Evolutionary conservation across 148 eudicot species (phyloP), one percentile per base, ranked within the genome.

Genomic region (Nepenthes gracilis): DNA sequence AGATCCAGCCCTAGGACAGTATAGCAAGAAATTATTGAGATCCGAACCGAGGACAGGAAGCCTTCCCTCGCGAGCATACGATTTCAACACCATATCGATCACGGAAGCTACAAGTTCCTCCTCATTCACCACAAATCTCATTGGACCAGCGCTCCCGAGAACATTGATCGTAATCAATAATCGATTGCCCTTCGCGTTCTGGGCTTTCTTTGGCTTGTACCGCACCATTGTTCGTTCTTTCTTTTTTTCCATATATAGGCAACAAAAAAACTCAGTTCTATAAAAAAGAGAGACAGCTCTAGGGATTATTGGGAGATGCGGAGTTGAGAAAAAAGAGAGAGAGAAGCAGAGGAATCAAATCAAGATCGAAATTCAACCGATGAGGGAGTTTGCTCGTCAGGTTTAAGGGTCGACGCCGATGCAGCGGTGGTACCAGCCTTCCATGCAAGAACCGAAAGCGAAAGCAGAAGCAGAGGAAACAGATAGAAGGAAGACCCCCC

Each of bases 361-460:
- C 48, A 49, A 11, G 11, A 49, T 49, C 10, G 15, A 49, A 49
- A 11, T 23, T 23, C 23, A 23, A 23, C 23, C 23, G 23, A 23
- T 23, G 15, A 49, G 12, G 0, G 53, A 49, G 6, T 5, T 10
- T 49, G 45, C 4, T 12, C 10, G 13, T 11, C 11, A 10, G 2
- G 3, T 2, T 50, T 61, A 68, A 6, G 72, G 79, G 59, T 71
- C 79, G 45, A 71, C 63, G 37, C 75, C 72, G 0, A 75, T 69
- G 82, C 80, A 80, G 78, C 81, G 84, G 68, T 69, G 70, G 74
- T 77, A 83, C 84, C 87, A 74, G 74, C 81, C 81, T 69, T 79
- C 66, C 69, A 77, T 83, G 64, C 75, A 72, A 36, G 81, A 83
- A 14, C 80, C 77, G 45, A 83, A 80, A 57, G 83, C 77, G 33